These are phyloP conservation scores for Aspergillus novofumigatus DNA, from an alignment of 2,329 filamentous ascomycete genomes.

Conservation along the genomic window DNA sequence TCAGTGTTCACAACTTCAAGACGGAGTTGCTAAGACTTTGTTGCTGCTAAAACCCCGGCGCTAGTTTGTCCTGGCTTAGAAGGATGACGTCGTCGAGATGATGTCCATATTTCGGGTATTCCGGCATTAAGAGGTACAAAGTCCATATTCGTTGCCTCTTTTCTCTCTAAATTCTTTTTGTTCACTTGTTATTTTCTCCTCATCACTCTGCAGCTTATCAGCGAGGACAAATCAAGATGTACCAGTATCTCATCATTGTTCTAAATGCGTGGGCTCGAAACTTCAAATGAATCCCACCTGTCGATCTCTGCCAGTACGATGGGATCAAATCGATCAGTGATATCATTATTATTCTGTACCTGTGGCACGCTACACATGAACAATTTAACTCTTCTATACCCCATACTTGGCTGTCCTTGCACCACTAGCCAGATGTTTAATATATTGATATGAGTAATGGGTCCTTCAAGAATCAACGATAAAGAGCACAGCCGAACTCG, in stretches of 20 bases:
- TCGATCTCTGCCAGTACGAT: neutral
- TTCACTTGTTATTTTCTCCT: neutral
- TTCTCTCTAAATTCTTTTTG: neutral
- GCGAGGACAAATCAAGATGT: neutral
- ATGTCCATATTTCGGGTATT: conserved; percentile 3
- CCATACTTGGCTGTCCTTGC: no score
- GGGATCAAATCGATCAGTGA: neutral
- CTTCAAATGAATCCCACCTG: neutral
- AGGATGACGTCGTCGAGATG: neutral
- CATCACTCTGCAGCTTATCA: neutral
- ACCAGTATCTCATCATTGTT: neutral
- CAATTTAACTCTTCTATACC: neutral
- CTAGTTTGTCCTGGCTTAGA: neutral
- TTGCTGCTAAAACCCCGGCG: neutral
- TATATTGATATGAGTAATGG: no score
- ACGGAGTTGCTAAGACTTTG: neutral
- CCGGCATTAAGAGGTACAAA: neutral
- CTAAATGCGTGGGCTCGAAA: neutral
- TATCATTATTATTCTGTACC: neutral
- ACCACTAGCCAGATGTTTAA: no score
- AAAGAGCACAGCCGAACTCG: no score
- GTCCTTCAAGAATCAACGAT: no score
- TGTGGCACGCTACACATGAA: neutral
- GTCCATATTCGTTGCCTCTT: neutral
- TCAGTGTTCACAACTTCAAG: neutral